These are phyloP conservation scores for Candida koratica DNA, from an alignment of 805 yeast genomes.

Conservation along the genomic window DNA sequence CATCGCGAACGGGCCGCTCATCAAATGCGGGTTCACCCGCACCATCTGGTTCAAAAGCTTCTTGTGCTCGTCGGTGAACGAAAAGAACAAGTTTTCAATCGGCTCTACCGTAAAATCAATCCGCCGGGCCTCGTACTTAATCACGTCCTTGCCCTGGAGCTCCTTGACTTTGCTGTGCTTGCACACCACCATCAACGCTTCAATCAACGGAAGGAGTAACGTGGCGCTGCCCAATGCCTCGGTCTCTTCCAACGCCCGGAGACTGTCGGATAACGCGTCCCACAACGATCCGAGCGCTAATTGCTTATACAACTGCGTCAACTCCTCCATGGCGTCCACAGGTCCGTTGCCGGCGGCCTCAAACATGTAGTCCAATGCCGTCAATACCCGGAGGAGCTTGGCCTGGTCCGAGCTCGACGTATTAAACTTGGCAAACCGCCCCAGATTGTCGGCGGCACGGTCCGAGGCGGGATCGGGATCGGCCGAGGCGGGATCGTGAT, in stretches of 20 bases:
- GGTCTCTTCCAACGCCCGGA: slow-evolving; percentile 58
- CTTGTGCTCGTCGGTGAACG: slow-evolving; percentile 85
- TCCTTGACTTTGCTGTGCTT: slow-evolving; percentile 71
- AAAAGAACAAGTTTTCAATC: slow-evolving; percentile 71
- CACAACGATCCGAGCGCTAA: slow-evolving; percentile 76
- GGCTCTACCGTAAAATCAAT: slow-evolving; percentile 71
- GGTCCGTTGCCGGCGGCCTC: slow-evolving; percentile 30
- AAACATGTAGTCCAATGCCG: slow-evolving; percentile 82
- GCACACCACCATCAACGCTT: slow-evolving; percentile 93
- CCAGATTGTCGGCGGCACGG: slow-evolving; percentile 43
- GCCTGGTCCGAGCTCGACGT: slow-evolving; percentile 84
- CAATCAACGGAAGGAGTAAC: slow-evolving; percentile 79
- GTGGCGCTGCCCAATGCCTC: slow-evolving; percentile 58
- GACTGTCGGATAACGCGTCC: slow-evolving; percentile 76
- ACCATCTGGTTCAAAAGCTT: slow-evolving; percentile 89
- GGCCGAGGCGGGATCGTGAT: no score
- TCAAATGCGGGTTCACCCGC: slow-evolving; percentile 80
- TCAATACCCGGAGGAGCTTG: slow-evolving; percentile 75
- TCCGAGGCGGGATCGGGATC: no score
- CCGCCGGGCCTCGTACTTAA: slow-evolving; percentile 58
- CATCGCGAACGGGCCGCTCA: slow-evolving; percentile 94
- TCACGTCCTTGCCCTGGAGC: slow-evolving; percentile 49
- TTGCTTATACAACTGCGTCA: slow-evolving; percentile 59
- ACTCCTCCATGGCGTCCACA: slow-evolving; percentile 38
- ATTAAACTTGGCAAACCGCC: slow-evolving; percentile 63